phyloP scores from a whole-genome alignment of 345 rosid genomes.

The Arabidopsis suecica region DNA sequence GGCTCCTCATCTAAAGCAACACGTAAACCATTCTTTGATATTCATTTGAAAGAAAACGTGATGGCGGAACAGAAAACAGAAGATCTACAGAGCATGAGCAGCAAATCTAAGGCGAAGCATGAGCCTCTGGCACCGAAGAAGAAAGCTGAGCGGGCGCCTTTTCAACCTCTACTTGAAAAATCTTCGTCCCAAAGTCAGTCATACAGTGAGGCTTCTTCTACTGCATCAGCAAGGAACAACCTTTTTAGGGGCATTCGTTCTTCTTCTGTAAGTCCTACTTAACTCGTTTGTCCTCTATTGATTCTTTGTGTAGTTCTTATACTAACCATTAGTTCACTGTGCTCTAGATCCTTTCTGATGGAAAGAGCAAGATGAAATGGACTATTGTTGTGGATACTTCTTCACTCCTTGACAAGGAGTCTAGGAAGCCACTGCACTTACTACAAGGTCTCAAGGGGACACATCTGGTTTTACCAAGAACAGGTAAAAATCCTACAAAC shows the following conservation, averaged over 20 bases:
- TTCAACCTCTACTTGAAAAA: conserved; percentile 54
- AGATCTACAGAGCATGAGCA: conserved; percentile 28
- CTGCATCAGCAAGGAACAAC: conserved; percentile 45
- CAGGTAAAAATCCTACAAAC: conserved; percentile 52
- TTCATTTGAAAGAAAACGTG: conserved; percentile 45
- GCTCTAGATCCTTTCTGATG: conserved; percentile 52
- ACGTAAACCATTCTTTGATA: conserved; percentile 46
- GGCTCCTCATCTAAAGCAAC: conserved; percentile 44
- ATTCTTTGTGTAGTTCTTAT: conserved; percentile 5
- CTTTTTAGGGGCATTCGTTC: conserved; percentile 45
- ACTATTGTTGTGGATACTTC: conserved; percentile 72
- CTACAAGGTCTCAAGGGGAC: conserved; percentile 92
- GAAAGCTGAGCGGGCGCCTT: conserved; percentile 58
- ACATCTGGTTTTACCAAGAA: conserved; percentile 69
- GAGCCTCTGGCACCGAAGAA: conserved; percentile 42
- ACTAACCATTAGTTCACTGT: conserved; percentile 33
- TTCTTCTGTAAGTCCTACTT: conserved; percentile 52
- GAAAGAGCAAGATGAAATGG: conserved; percentile 63
- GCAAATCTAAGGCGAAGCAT: conserved; percentile 47
- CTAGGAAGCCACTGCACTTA: conserved; percentile 73
- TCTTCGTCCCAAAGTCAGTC: conserved; percentile 46
- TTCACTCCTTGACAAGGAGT: conserved; percentile 70
- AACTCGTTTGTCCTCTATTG: conserved; percentile 2
- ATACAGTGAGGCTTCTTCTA: conserved; percentile 38
- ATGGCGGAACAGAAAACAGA: conserved; percentile 47